Conservation (phyloP, 2,329 filamentous ascomycete genomes). For the Cephalotrichum gorgonifer region DNA sequence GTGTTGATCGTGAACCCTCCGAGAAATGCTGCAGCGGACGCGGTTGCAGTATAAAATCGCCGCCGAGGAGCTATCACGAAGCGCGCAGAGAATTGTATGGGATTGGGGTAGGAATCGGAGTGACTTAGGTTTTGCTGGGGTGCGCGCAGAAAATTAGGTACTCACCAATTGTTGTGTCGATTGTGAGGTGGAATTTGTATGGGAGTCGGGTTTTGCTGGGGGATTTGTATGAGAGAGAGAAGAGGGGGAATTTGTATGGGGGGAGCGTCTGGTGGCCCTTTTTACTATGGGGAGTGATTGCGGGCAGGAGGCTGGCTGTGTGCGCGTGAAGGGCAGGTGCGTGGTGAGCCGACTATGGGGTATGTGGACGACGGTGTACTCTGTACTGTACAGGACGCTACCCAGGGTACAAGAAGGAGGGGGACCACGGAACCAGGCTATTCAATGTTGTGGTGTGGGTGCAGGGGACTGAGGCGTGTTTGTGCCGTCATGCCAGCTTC, state of each 20-base stretch:
- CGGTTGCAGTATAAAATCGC: neutral
- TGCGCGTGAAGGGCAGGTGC: neutral
- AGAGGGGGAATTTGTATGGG: constrained; percentile 46
- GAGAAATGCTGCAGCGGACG: neutral
- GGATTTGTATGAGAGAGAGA: constrained; percentile 52
- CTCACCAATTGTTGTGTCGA: constrained; percentile 41
- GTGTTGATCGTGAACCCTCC: neutral
- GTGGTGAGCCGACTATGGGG: neutral
- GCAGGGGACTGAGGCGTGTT: neutral
- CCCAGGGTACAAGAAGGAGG: neutral
- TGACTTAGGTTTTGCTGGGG: constrained; percentile 14
- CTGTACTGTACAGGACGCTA: neutral
- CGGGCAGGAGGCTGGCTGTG: constrained; percentile 13
- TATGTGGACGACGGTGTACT: neutral
- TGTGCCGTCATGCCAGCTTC: neutral
- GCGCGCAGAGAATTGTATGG: constrained; percentile 3
- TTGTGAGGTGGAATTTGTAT: constrained; percentile 38
- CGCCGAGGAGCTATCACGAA: neutral
- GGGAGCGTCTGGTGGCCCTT: constrained; percentile 44
- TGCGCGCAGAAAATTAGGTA: constrained; percentile 30
- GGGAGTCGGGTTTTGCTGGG: constrained; percentile 40
- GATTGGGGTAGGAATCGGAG: constrained; percentile 10
- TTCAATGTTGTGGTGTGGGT: neutral
- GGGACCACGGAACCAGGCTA: neutral
- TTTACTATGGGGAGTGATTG: constrained; percentile 58